These are phyloP conservation scores for Penicillium tannophilum DNA, from an alignment of 495 filamentous ascomycete genomes.

Conservation along the genomic window DNA sequence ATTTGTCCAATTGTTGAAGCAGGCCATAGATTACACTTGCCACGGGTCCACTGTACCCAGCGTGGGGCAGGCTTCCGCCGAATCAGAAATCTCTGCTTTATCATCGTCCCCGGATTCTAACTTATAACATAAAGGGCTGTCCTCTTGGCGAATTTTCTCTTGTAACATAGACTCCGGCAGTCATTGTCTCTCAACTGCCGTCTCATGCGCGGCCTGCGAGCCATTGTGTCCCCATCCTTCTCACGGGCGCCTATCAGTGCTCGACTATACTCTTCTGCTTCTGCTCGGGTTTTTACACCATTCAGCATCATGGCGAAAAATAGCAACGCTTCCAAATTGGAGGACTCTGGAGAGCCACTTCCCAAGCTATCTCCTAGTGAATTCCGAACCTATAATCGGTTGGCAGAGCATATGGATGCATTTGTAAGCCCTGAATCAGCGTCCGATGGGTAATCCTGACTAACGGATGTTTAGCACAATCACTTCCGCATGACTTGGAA, in stretches of 20 bases:
- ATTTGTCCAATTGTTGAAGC: too few relatives aligned
- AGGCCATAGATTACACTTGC: neutral
- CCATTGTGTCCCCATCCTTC: conserved; percentile 11
- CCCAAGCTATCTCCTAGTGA: conserved; percentile 56
- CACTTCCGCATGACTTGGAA: conserved; percentile 77
- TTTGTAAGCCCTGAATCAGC: conserved; percentile 51
- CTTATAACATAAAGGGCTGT: neutral
- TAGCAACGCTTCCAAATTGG: neutral
- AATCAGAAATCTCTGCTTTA: conserved; percentile 29
- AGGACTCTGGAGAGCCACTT: conserved; percentile 10
- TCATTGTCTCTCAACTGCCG: conserved; percentile 22
- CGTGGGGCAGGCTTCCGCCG: conserved; percentile 1
- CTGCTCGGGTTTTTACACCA: neutral
- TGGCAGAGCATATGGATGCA: conserved; percentile 78
- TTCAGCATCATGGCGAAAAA: conserved; percentile 12
- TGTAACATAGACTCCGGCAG: conserved; percentile 14
- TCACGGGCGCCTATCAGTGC: conserved; percentile 9
- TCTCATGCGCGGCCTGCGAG: conserved; percentile 21
- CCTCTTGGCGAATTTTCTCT: neutral
- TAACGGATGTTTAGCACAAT: conserved; percentile 58
- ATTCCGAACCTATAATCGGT: conserved; percentile 66
- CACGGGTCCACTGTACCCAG: neutral
- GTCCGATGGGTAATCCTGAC: neutral
- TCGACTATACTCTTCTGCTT: conserved; percentile 4
- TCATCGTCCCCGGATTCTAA: conserved; percentile 15